Base-by-base conservation (phyloP, 805 yeast genomes). In the Barnettozyma sp. region DNA sequence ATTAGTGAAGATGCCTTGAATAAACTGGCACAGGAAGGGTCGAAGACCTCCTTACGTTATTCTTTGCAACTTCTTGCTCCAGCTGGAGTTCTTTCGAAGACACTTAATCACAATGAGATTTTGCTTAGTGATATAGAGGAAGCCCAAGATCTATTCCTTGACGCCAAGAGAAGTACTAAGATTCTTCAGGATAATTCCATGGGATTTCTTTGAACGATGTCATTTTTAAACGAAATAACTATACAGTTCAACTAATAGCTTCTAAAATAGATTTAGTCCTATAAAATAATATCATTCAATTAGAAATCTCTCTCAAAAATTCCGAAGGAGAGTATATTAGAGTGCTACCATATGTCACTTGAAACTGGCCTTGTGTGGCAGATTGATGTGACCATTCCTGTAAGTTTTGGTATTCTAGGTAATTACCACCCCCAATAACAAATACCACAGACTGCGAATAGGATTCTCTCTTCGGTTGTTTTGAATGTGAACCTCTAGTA, bases 381-480 rank as follows among this genome's bases (percentile, higher is more conserved):
- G 52, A 54, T 30, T 44, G 55, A 30, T 64, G 47, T 0, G 76
- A 74, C 94, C 95, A 88, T 58, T 88, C 95, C 58, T 85, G 94
- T 52, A 92, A 70, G 53, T 90, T 90, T 41, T 88, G 94, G 56
- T 90, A 92, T 62, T 92, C 99, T 43, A 84, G 63, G 56, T 87
- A 92, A 59, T 85, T 88, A 32, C 97, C 97, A 23, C 98, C 98
- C 18, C 98, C 99, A 38, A 92, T 88, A 35, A 88, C 85, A 58
- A 92, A 92, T 15, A 92, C 95, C 33, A 85, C 64, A 2, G 94
- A 76, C 46, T 86, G 92, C 40, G 76, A 77, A 57, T 84, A 86
- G 9, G 79, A 65, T 46, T 80, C 83, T 53, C 95, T 76, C 57
- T 77, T 82, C 25, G 97, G 97, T 24, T 88, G 90, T 49, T 82